A percentile compares a stretch with the other conserved stretches of the same genome.
Conservation (phyloP, 192 early-diverging fungal genomes). For the Gigaspora rosea region DNA sequence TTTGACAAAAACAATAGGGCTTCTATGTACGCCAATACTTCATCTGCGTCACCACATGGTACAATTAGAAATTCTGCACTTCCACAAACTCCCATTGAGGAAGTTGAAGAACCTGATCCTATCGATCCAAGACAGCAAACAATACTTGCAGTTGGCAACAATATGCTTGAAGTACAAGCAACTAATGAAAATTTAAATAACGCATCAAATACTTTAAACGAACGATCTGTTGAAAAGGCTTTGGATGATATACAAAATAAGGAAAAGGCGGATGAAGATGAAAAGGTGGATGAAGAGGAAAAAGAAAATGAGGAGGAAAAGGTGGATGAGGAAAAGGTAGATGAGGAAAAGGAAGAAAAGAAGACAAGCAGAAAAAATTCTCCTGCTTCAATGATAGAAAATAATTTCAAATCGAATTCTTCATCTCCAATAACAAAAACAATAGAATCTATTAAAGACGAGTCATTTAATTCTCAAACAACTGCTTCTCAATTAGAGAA, state of each 20-base stretch:
- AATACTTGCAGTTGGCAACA: slow-evolving; percentile 44
- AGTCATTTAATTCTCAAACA: background rate
- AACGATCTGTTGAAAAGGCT: slow-evolving; percentile 1
- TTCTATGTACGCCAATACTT: slow-evolving; percentile 5
- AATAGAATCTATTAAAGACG: background rate
- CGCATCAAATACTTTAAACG: background rate
- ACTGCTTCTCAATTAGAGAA: background rate
- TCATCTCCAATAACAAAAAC: too few species aligned
- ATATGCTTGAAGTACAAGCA: slow-evolving; percentile 42
- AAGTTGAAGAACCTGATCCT: slow-evolving; percentile 31
- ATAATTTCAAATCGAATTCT: too few species aligned
- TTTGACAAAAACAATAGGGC: background rate
- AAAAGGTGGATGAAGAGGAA: too few species aligned
- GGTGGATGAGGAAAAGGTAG: background rate
- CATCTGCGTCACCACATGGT: too few species aligned
- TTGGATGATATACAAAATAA: background rate
- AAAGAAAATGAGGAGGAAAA: background rate
- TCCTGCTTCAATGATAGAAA: too few species aligned
- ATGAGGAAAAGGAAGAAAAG: background rate
- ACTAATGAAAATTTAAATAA: background rate
- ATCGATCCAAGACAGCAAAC: slow-evolving; percentile 43
- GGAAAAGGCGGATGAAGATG: background rate
- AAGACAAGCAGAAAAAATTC: background rate
- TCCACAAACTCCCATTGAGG: slow-evolving; percentile 2
- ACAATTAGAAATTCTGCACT: background rate